Evolutionary conservation across 305 asterid species (phyloP).

Genomic region (Fraxinus velutina): DNA sequence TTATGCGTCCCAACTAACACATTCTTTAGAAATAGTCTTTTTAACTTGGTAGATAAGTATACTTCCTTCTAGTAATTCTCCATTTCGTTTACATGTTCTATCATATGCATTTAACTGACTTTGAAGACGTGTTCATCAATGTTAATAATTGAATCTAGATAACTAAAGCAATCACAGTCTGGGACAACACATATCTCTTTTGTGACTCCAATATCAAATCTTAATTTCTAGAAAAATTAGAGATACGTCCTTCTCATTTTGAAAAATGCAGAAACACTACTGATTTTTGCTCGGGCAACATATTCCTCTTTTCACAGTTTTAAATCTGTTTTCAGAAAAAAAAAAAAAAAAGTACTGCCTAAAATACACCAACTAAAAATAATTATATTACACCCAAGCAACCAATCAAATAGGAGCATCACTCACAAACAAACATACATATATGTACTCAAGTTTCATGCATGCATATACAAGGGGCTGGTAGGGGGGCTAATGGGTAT

Average conservation of each 20-base stretch:
- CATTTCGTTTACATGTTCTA: background rate
- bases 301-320: background rate
- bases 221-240: background rate
- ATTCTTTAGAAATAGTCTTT: background rate
- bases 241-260: background rate
- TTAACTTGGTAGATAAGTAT: background rate
- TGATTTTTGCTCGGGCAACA: background rate
- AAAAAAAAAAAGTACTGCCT: background rate
- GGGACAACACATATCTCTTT: background rate
- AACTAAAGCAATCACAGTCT: background rate
- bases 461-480: background rate
- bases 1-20: background rate
- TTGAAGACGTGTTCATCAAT: background rate
- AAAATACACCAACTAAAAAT: background rate
- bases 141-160: background rate
- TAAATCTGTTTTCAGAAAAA: background rate
- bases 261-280: background rate
- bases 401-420: background rate
- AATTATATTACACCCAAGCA: background rate
- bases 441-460: background rate
- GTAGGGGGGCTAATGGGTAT: background rate
- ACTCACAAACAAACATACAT: background rate
- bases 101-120: background rate
- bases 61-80: background rate
- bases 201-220: background rate